phyloP scores from a whole-genome alignment of 306 rosid genomes.

The Gillenia trifoliata region DNA sequence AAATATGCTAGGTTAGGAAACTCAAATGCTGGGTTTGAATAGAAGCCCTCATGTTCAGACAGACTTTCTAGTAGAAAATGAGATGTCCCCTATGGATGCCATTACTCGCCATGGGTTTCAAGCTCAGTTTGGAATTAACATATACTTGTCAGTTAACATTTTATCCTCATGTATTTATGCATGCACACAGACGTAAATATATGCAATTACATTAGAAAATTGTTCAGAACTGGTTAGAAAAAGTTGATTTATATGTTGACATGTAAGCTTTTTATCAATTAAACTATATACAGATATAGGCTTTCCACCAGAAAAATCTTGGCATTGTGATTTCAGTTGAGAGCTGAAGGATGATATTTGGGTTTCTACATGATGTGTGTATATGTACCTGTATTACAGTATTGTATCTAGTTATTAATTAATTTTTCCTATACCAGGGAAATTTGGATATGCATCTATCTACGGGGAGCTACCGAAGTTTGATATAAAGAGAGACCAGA shows the following conservation, averaged over 20 bases:
- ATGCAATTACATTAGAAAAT: background rate
- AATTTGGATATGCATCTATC: conserved; percentile 62
- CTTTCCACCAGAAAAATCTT: background rate
- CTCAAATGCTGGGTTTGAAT: no score
- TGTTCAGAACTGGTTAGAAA: background rate
- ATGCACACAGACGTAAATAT: background rate
- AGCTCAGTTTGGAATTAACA: background rate
- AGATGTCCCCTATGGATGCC: background rate
- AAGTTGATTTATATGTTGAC: background rate
- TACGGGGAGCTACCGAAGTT: conserved; percentile 69
- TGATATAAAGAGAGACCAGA: conserved; percentile 40
- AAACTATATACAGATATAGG: background rate
- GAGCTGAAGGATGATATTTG: background rate
- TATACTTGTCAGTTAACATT: background rate
- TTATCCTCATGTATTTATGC: background rate
- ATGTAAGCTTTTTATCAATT: background rate
- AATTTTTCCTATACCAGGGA: conserved; percentile 39
- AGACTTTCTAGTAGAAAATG: background rate
- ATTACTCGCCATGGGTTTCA: background rate
- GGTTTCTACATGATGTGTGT: background rate
- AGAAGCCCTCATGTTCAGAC: background rate
- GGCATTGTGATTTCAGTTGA: background rate
- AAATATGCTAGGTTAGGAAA: no score
- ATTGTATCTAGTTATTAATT: background rate
- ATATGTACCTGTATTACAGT: background rate